Conservation (phyloP, 1,139 yeast species). For the Taphrina flavorubra region DNA sequence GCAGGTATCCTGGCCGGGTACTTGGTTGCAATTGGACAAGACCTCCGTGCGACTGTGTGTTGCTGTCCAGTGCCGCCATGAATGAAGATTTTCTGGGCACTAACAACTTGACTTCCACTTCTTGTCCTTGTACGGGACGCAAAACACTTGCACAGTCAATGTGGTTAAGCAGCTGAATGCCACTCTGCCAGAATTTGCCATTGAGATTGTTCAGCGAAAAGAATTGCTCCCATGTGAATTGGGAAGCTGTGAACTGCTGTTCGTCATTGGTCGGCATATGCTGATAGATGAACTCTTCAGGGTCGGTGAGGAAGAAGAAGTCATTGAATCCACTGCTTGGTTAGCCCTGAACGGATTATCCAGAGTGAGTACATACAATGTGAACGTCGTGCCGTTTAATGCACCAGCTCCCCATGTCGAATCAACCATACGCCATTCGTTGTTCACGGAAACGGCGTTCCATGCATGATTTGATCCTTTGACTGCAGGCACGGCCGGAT, state of each 20-base stretch:
- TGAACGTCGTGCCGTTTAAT: background rate
- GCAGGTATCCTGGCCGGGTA: background rate
- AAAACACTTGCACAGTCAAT: slow-evolving; percentile 13
- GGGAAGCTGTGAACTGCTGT: slow-evolving; percentile 9
- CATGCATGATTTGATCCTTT: slow-evolving; percentile 24
- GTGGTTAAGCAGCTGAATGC: slow-evolving; percentile 3
- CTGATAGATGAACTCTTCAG: slow-evolving; percentile 27
- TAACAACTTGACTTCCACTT: slow-evolving; percentile 2
- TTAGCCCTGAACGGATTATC: background rate
- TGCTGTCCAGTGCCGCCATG: slow-evolving; percentile 1
- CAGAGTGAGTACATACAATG: background rate
- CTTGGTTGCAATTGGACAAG: background rate
- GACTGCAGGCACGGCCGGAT: background rate
- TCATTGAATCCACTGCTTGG: slow-evolving; percentile 6
- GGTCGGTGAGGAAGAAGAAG: slow-evolving; percentile 21
- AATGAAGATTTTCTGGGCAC: background rate
- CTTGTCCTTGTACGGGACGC: slow-evolving; percentile 16
- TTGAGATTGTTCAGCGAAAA: background rate
- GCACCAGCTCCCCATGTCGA: slow-evolving; percentile 28
- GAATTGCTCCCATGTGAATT: slow-evolving; percentile 22
- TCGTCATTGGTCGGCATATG: slow-evolving; percentile 20
- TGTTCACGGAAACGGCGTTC: slow-evolving; percentile 13
- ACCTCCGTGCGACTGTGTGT: background rate
- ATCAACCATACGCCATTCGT: slow-evolving; percentile 28
- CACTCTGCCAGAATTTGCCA: slow-evolving; percentile 4